These are phyloP conservation scores for Fusarium musae DNA, from an alignment of 2,329 filamentous ascomycete genomes.

Conservation along the genomic window DNA sequence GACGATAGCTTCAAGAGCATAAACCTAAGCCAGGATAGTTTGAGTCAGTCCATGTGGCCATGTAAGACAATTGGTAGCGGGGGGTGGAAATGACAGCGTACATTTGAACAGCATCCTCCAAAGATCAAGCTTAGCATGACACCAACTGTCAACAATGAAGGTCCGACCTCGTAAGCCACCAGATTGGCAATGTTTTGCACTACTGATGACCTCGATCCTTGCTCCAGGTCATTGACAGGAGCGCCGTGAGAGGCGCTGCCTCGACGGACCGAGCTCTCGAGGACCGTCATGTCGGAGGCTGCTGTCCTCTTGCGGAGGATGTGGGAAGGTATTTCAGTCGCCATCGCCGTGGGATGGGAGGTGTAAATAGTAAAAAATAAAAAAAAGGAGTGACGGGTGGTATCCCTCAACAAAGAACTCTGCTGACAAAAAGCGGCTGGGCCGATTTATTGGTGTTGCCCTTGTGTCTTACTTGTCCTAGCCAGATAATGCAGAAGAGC, in stretches of 20 bases:
- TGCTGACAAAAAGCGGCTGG: slow-evolving; percentile 34
- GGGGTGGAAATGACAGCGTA: slow-evolving; percentile 54
- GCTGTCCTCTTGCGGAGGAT: slow-evolving; percentile 39
- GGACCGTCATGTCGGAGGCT: slow-evolving; percentile 37
- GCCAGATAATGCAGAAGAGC: slow-evolving; percentile 27
- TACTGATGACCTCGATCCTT: slow-evolving; percentile 25
- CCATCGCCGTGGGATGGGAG: slow-evolving; percentile 17
- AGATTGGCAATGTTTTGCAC: slow-evolving; percentile 38
- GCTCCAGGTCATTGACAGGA: slow-evolving; percentile 25
- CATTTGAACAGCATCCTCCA: slow-evolving; percentile 94
- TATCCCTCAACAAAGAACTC: slow-evolving; percentile 24
- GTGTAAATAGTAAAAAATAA: slow-evolving; percentile 20
- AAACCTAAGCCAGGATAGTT: slow-evolving; percentile 71
- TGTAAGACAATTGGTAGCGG: background rate
- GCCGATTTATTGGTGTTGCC: slow-evolving; percentile 27
- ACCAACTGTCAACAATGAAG: slow-evolving; percentile 64
- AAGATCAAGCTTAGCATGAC: slow-evolving; percentile 88
- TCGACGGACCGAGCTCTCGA: slow-evolving; percentile 14
- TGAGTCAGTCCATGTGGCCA: slow-evolving; percentile 11
- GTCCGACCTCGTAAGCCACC: slow-evolving; percentile 40
- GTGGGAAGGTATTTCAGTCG: slow-evolving; percentile 29
- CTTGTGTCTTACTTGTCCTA: slow-evolving; percentile 27
- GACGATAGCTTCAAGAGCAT: slow-evolving; percentile 92
- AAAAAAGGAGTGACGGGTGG: slow-evolving; percentile 5
- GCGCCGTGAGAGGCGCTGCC: slow-evolving; percentile 18